Evolutionary conservation across 2,329 filamentous ascomycete species (phyloP).

Genomic region (Thelonectria discophora): DNA sequence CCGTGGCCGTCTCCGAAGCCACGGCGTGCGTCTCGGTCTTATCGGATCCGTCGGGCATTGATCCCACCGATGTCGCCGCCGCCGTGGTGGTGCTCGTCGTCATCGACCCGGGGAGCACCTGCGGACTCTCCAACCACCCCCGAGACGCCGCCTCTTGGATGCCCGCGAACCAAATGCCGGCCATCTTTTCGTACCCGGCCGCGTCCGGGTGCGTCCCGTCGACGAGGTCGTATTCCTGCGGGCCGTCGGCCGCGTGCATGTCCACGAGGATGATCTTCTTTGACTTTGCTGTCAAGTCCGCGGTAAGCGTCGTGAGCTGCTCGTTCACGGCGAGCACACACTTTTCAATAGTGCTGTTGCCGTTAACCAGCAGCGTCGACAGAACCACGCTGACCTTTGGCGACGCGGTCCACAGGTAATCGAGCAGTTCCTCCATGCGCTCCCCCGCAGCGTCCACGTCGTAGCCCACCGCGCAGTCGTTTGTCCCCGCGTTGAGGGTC

Average conservation of each 20-base stretch:
- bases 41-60: slow-evolving; percentile 7
- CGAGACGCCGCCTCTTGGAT: slow-evolving; percentile 17
- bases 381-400: slow-evolving; percentile 49
- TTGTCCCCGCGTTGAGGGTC: slow-evolving; percentile 55
- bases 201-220: slow-evolving; percentile 53
- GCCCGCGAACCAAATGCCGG: slow-evolving; percentile 31
- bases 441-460: slow-evolving; percentile 43
- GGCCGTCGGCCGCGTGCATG: slow-evolving; percentile 48
- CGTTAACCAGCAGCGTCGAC: slow-evolving; percentile 50
- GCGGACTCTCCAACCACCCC: slow-evolving; percentile 19
- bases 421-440: slow-evolving; percentile 49
- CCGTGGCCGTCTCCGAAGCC: not conserved
- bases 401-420: slow-evolving; percentile 46
- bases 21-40: not conserved
- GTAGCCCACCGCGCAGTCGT: slow-evolving; percentile 50
- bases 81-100: not conserved
- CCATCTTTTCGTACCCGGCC: slow-evolving; percentile 54
- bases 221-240: slow-evolving; percentile 44
- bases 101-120: not conserved
- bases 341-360: slow-evolving; percentile 38
- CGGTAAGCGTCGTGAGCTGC: slow-evolving; percentile 44
- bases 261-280: slow-evolving; percentile 51
- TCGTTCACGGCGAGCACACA: slow-evolving; percentile 47
- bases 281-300: slow-evolving; percentile 39
- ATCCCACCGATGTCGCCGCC: not conserved